Base-by-base conservation (phyloP, 306 rosid species). In the Urtica urens region DNA sequence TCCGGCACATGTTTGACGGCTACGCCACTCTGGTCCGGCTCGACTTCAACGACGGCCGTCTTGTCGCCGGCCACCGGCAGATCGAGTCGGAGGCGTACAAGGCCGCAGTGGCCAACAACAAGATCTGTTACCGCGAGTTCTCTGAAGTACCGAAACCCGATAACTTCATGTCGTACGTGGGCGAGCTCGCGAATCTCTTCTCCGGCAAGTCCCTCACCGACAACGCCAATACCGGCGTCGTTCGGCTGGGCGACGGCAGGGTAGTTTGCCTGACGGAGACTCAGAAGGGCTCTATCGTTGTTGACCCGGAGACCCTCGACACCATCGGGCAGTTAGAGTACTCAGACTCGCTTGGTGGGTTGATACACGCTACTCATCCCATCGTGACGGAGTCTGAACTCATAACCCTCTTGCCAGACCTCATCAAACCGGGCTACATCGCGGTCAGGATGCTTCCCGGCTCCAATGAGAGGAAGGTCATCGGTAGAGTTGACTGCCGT, bases 181-280 rank as follows among this genome's bases (percentile, higher is more conserved):
- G 90, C 0, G 97, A 88, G 63, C 69, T 84, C 0, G 95, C 93
- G 0, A 64, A 22, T 40, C 42, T 88, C 13, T 84, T 88, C 53
- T 81, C 95, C 0, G 97, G 97, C 12, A 72, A 80, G 0, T 84
- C 97, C 0, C 53, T 88, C 1, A 88, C 95, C 0, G 97, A 88
- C 61, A 88, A 88, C 10, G 84, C 97, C 3, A 88, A 81, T 65
- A 88, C 97, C 0, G 97, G 95, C 0, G 87, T 88, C 1, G 87
- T 81, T 0, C 77, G 49, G 38, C 90, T 88, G 0, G 93, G 76
- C 0, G 97, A 88, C 12, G 90, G 95, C 0, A 78, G 97, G 3
- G 97, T 88, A 13, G 80, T 88, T 28, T 88, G 97, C 34, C 46
- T 88, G 5, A 84, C 97, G 0, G 97, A 88, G 72, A 88, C 97